Conservation (phyloP, 306 rosid genomes). For the Dryas drummondii region DNA sequence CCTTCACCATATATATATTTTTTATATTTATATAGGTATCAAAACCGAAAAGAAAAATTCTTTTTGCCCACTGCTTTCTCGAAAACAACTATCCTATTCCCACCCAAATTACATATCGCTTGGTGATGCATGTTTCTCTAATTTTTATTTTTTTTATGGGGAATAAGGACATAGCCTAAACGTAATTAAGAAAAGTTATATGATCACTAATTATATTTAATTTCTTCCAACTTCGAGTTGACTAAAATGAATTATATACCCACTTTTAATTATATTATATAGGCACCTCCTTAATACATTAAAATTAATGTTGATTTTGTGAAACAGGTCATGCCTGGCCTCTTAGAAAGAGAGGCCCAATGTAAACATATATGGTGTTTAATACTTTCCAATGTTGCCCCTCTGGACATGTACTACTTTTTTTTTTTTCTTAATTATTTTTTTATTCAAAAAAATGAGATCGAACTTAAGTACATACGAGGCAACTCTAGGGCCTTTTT, state of each 20-base stretch:
- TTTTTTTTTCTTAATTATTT: too few species aligned
- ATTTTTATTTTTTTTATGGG: constrained; percentile 7
- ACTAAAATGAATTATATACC: constrained; percentile 1
- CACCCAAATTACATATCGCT: constrained; percentile 24
- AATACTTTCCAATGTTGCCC: not conserved
- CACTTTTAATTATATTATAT: not conserved
- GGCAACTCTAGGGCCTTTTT: too few species aligned
- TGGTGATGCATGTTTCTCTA: constrained; percentile 22
- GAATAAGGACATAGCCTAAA: constrained; percentile 24
- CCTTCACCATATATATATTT: constrained; percentile 16
- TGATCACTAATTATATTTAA: not conserved
- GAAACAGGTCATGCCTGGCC: not conserved
- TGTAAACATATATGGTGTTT: not conserved
- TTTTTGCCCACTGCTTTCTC: constrained; percentile 45
- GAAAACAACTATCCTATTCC: constrained; percentile 33
- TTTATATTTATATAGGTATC: constrained; percentile 26
- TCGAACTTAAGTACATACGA: too few species aligned
- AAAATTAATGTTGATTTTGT: not conserved
- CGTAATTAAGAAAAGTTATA: constrained; percentile 14
- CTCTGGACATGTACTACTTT: not conserved
- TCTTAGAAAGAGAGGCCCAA: not conserved
- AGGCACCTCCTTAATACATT: not conserved
- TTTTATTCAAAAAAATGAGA: too few species aligned
- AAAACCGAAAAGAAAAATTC: constrained; percentile 36
- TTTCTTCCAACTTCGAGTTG: constrained; percentile 18